Evolutionary conservation across 2,329 filamentous ascomycete species (phyloP).

Genomic region (Hymenoscyphus albidus): DNA sequence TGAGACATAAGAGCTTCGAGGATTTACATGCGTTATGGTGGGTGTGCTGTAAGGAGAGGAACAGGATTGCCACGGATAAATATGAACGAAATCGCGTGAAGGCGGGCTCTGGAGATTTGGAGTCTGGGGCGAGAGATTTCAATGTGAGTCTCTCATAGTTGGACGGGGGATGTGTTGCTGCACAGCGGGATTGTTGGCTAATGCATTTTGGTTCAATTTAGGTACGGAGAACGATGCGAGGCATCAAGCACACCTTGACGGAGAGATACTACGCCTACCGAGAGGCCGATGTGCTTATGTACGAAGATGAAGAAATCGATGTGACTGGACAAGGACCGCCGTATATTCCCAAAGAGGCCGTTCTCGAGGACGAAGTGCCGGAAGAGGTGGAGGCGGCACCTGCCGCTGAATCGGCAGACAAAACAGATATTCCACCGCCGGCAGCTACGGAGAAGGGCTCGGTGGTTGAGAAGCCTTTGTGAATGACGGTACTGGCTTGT

Average conservation of each 20-base stretch:
- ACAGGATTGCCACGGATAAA: conserved; percentile 76
- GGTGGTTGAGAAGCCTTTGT: background rate
- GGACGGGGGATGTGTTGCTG: background rate
- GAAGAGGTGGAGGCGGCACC: too few relatives aligned
- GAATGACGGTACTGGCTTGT: background rate
- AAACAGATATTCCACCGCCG: too few relatives aligned
- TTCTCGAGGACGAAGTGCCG: conserved; percentile 19
- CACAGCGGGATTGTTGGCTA: background rate
- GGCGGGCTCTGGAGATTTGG: conserved; percentile 69
- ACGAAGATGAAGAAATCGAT: conserved; percentile 63
- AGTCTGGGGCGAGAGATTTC: conserved; percentile 59
- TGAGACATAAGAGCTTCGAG: conserved; percentile 87
- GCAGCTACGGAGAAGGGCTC: background rate
- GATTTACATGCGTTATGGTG: conserved; percentile 92
- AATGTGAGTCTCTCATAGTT: conserved; percentile 51
- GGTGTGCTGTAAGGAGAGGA: conserved; percentile 87
- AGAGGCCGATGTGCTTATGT: conserved; percentile 65
- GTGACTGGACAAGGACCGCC: conserved; percentile 31
- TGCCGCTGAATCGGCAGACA: too few relatives aligned
- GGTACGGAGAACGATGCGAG: conserved; percentile 73
- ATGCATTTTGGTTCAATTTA: conserved; percentile 36
- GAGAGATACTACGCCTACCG: conserved; percentile 88
- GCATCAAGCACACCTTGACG: conserved; percentile 79
- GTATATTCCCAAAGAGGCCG: conserved; percentile 29
- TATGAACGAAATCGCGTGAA: conserved; percentile 64